A percentile compares a stretch with the other conserved stretches of the same genome.
These are phyloP conservation scores for Setomelanomma holmii DNA, from an alignment of 2,329 filamentous ascomycete genomes.

Conservation along the genomic window DNA sequence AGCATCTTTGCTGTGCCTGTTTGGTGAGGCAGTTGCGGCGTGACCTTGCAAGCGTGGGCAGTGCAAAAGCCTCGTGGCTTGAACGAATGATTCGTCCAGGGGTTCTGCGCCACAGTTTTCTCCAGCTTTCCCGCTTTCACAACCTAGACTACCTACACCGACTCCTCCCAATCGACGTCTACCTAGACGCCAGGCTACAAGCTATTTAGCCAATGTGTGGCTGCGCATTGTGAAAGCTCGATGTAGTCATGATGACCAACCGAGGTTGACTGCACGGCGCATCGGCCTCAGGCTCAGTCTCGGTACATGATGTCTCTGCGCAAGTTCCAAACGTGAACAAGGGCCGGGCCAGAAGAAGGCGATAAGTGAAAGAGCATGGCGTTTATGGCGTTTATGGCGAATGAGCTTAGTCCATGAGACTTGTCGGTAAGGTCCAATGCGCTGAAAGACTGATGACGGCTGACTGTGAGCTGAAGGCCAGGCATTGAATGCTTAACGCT, in stretches of 20 bases:
- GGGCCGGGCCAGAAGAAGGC: neutral
- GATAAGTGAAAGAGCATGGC: neutral
- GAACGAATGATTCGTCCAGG: neutral
- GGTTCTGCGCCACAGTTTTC: neutral
- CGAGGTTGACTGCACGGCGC: constrained; percentile 9
- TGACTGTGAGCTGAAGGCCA: constrained; percentile 4
- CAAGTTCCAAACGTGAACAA: neutral
- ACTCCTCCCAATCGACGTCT: no score
- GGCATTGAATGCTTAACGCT: neutral
- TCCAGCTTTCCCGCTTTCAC: neutral
- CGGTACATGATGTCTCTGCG: neutral
- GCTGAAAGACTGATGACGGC: constrained; percentile 3
- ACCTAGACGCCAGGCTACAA: neutral
- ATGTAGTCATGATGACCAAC: neutral
- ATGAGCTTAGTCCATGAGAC: neutral
- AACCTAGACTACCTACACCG: neutral
- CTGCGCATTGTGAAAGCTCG: neutral
- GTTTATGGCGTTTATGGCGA: neutral
- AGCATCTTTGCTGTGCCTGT: neutral
- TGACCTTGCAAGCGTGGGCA: no score
- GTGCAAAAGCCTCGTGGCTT: no score
- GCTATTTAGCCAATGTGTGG: neutral
- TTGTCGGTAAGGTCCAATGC: neutral
- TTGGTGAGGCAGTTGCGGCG: neutral
- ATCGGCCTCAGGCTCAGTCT: no score